Conservation (phyloP, 495 filamentous ascomycete genomes). For the Aspergillus nidulans region DNA sequence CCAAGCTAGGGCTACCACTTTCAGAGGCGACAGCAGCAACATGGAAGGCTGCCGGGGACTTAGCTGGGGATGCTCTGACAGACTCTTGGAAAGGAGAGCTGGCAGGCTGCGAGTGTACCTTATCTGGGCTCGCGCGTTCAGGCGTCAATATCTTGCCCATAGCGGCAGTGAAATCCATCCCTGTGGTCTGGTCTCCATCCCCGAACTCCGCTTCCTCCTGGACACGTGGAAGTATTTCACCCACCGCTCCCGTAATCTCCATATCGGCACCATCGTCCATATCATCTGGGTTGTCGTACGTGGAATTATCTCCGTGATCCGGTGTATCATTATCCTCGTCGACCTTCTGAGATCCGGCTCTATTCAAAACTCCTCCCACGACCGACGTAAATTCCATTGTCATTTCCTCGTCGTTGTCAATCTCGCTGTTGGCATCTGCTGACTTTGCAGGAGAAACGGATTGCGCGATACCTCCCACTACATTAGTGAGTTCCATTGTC, state of each 20-base stretch:
- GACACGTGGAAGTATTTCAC: constrained; percentile 54
- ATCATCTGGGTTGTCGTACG: constrained; percentile 36
- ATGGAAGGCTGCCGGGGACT: constrained; percentile 28
- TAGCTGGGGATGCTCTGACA: constrained; percentile 27
- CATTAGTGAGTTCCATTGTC: constrained; percentile 77
- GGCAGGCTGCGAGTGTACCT: constrained; percentile 45
- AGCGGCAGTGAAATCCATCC: constrained; percentile 57
- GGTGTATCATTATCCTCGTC: constrained; percentile 24
- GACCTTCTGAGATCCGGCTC: constrained; percentile 13
- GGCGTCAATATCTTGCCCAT: constrained; percentile 53
- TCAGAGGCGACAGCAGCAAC: constrained; percentile 50
- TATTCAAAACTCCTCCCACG: constrained; percentile 59
- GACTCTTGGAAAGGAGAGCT: constrained; percentile 51
- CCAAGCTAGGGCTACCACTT: constrained; percentile 55
- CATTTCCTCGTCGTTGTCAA: constrained; percentile 64
- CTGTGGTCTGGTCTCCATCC: constrained; percentile 47
- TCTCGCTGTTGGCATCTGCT: constrained; percentile 31
- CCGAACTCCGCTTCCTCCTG: constrained; percentile 31
- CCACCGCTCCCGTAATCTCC: constrained; percentile 72
- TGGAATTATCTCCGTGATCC: constrained; percentile 20
- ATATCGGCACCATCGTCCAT: constrained; percentile 51
- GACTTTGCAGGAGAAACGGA: constrained; percentile 33
- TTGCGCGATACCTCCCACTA: constrained; percentile 59
- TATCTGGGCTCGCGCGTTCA: constrained; percentile 27
- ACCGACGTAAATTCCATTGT: constrained; percentile 80